Evolutionary conservation across 306 rosid genomes (phyloP), one percentile per base, ranked within the genome.

Genomic region (Vigna radiata): DNA sequence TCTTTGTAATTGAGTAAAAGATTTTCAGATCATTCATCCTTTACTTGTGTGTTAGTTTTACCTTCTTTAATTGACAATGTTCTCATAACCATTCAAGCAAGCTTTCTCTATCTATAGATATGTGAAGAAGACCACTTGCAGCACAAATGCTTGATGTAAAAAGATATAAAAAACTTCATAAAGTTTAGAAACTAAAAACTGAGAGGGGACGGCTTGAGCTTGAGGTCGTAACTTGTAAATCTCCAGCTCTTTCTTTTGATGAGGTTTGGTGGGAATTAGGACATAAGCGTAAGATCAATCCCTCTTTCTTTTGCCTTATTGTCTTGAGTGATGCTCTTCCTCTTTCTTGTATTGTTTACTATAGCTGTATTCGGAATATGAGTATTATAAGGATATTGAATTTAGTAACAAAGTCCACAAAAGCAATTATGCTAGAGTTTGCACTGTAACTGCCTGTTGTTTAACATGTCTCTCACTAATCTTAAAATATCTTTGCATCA

Each of bases 71-170:
- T 81, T 52, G 18, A 48, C 25, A 73, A 16, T 46, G 53, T 29
- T 52, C 43, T 41, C 21, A 15, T 59, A 39, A 67, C 48, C 68
- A 60, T 77, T 44, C 21, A 10, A 55, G 21, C 49, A 54, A 81
- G 54, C 1, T 27, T 50, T 36, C 78, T 31, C 65, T 76, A n/a
- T 77, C 77, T 70, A 68, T 19, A 95, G 98, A 86, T 95, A 95
- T 86, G 97, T 94, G 78, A 86, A 92, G 89, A 61, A 92, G 89
- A 61, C 98, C 98, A 64, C 93, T 94, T 75, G 98, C 97, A 23
- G 98, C 97, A 21, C 87, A 95, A 77, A 47, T 95, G 77, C 97
- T 95, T 50, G 98, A 95, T 41, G 96, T 95, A 78, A 90, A 97
- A 87, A 89, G 91, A 89, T 47, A 63, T 82, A 97, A 95, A 81